Evolutionary conservation across 148 eudicot genomes (phyloP), one percentile per base, ranked within the genome.

Genomic region (Silene latifolia): DNA sequence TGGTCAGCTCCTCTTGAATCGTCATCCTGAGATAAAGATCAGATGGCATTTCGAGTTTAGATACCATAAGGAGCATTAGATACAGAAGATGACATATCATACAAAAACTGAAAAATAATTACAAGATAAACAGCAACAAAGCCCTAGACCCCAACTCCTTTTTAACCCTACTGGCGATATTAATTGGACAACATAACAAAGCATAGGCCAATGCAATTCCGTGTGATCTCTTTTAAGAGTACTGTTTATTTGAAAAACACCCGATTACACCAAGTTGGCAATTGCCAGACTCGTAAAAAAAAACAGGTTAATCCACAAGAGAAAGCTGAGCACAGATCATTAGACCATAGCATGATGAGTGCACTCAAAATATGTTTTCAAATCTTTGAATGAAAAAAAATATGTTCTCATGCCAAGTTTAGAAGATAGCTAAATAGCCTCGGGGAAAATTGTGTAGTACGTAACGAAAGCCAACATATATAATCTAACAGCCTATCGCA

Each of bases 1-100:
- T 83, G 76, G 4, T 90, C 93, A 80, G 69, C 75, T 78, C 76
- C 88, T 69, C 85, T 82, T 19, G 86, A 83, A 80, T 85, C 83
- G 21, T 74, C 80, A 24, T 64, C 93, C 98, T 94, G 87, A 80
- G 82, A 80, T 5, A 67, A 35, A 72, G 69, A 59, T 10, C 51
- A 71, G 18, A 29, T 66, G 67, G 67, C 3, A 53, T 20, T 62
- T 29, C 57, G 42, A 79, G 24, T 18, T 57, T 35, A 65, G 60
- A 76, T 47, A 47, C 24, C 66, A 17, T 13, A 23, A 14, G 69
- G 48, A 74, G 3, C 63, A 64, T 13, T 14, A 51, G 15, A 21
- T 19, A 51, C 58, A 63, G 12, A 13, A 68, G 39, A n/a, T 12
- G 27, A 19, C 8, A 14, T 57, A 23, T 63, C 60, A 21, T 7